phyloP scores from a whole-genome alignment of 2,329 filamentous ascomycete species.

The Curvularia sp. region DNA sequence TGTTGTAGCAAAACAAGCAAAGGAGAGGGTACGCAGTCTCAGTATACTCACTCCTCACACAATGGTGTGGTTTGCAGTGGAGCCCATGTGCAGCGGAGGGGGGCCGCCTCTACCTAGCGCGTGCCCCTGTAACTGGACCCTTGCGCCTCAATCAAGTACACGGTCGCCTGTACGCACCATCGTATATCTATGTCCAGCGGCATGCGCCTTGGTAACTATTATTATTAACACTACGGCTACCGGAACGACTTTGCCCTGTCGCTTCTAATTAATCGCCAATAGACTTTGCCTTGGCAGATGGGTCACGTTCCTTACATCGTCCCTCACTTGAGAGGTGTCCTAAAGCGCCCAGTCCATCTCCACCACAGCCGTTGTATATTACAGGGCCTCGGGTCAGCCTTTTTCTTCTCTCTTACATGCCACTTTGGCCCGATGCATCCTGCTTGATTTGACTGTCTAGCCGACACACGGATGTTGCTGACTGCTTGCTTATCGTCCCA shows the following conservation, averaged over 20 bases:
- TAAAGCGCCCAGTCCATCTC: conserved; percentile 14
- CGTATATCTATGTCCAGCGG: conserved; percentile 7
- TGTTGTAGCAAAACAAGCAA: not conserved
- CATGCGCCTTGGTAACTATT: conserved; percentile 3
- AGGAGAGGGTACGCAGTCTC: too few species aligned
- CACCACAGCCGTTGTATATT: conserved; percentile 15
- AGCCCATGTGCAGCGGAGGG: conserved; percentile 10
- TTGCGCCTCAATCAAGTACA: conserved; percentile 14
- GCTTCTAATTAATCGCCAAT: conserved; percentile 19
- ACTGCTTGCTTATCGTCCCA: conserved; percentile 2
- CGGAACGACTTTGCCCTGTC: conserved; percentile 9
- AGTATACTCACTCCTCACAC: not conserved
- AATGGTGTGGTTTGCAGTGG: not conserved
- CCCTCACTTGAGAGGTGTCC: conserved; percentile 24
- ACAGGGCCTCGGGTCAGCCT: conserved; percentile 4
- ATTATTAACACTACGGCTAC: conserved; percentile 9
- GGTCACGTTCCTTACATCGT: conserved; percentile 11
- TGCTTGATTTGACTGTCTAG: not conserved
- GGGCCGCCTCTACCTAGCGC: conserved; percentile 17
- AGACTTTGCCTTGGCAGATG: conserved; percentile 23
- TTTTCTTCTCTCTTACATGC: conserved; percentile 5
- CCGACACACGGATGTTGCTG: not conserved
- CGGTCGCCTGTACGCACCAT: conserved; percentile 15
- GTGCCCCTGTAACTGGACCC: conserved; percentile 4
- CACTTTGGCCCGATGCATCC: not conserved